Evolutionary conservation across 106 monocot species (phyloP), one percentile per base, ranked within the genome.

Genomic region (Allium sativum): DNA sequence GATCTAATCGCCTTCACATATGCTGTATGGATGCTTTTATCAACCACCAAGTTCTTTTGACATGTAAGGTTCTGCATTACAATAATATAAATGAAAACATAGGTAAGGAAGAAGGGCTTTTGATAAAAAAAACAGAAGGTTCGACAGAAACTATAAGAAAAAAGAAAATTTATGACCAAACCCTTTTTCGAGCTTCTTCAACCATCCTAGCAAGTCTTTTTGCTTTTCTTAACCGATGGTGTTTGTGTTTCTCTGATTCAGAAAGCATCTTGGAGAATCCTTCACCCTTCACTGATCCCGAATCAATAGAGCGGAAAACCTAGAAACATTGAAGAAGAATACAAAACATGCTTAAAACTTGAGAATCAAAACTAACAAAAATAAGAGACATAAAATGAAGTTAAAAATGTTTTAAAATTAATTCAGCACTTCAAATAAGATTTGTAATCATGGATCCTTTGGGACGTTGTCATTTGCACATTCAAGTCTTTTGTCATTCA

Each of bases 1-100:
- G 90, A 95, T 84, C 94, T 83, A 66, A 95, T 95, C 65, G 94
- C 94, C 71, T 68, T 76, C 6, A 95, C 84, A 75, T 95, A 95
- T 79, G 94, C 94, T 48, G 81, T 79, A 53, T 95, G 94, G 65
- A 95, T 95, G 83, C 94, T 95, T 66, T 77, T 86, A 68, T 95
- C 90, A 72, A 95, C 79, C 48, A 79, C 71, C 64, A 95, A 42
- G 69, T 90, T 87, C 77, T 95, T 95, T 63, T 62, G 80, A 66
- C 81, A 86, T 66, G 77, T 72, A 74, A 95, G 90, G 52, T 86
- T 81, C 94, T 95, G 81, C 77, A 84, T 18, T 52, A 70, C 40
- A 3, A 48, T 58, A 40, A 45, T 19, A 52, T 69, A 46, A 58
- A 67, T 44, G 7, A 57, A 10, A 62, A 21, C 21, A 21, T 9